Evolutionary conservation across 441 rosid species (phyloP).

Genomic region (Syzygium syzygioides): DNA sequence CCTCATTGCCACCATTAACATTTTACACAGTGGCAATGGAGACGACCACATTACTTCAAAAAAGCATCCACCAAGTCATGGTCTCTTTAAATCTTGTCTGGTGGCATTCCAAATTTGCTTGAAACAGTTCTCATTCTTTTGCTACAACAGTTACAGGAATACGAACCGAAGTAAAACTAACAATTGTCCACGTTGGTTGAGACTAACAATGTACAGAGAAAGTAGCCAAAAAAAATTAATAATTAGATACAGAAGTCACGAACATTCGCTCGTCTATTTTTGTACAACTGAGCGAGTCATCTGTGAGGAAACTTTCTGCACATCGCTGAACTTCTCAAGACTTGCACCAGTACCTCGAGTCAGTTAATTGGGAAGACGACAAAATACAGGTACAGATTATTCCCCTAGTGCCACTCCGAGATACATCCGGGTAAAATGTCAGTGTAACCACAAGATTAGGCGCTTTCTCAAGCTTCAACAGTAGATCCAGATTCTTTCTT

Average conservation of each 20-base stretch:
- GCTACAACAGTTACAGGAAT: not conserved
- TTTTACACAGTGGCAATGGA: not conserved
- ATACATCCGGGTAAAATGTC: conserved; percentile 17
- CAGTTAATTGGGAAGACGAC: not conserved
- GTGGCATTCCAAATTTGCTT: not conserved
- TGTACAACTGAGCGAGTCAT: not conserved
- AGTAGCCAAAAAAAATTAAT: not conserved
- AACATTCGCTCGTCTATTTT: not conserved
- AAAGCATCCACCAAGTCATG: not conserved
- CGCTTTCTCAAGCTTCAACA: conserved; percentile 37
- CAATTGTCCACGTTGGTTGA: not conserved
- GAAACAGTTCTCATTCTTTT: not conserved
- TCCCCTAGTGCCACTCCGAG: not conserved
- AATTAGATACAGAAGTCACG: not conserved
- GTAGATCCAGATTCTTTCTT: conserved; percentile 64
- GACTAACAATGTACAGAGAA: not conserved
- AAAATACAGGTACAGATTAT: not conserved
- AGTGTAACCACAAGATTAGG: conserved; percentile 35
- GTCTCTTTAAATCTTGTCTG: not conserved
- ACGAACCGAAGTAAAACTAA: not conserved
- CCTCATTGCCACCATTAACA: not conserved
- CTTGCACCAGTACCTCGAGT: not conserved
- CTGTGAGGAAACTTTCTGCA: not conserved
- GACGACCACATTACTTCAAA: not conserved
- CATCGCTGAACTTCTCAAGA: not conserved